These are phyloP conservation scores for Eimeria necatrix DNA, from an alignment of 169 alveolate species.

Conservation along the genomic window DNA sequence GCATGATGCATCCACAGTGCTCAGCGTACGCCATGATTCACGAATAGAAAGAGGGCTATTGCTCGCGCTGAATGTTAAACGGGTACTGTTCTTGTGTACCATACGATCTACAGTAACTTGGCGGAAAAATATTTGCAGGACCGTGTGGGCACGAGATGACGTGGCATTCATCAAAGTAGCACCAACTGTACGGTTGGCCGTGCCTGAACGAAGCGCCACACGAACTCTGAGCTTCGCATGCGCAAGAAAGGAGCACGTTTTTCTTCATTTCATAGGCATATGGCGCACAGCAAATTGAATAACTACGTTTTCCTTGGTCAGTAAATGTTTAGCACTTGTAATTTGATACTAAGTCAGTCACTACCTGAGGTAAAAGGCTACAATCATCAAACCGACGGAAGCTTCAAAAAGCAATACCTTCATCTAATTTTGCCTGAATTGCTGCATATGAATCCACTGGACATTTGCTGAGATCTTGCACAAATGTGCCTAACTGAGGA, in stretches of 20 bases:
- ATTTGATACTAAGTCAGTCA: too few species aligned
- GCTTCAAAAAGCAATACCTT: slow-evolving; percentile 88
- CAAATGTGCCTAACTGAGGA: slow-evolving; percentile 85
- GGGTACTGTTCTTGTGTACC: not conserved
- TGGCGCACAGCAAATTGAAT: not conserved
- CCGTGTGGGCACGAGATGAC: slow-evolving; percentile 95
- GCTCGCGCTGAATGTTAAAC: not conserved
- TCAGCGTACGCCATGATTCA: not conserved
- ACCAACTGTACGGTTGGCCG: slow-evolving; percentile 92
- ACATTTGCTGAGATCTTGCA: slow-evolving; percentile 81
- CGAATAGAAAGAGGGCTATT: not conserved
- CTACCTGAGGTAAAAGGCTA: too few species aligned
- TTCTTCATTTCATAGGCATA: not conserved
- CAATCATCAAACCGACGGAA: not conserved
- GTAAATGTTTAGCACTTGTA: too few species aligned
- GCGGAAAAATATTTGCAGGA: slow-evolving; percentile 92
- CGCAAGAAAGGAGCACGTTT: not conserved
- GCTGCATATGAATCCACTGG: slow-evolving; percentile 90
- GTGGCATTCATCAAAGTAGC: slow-evolving; percentile 95
- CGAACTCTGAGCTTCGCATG: not conserved
- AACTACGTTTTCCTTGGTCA: not conserved
- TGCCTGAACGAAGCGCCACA: slow-evolving; percentile 23
- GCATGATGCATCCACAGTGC: not conserved
- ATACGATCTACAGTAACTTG: slow-evolving; percentile 76
- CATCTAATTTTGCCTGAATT: slow-evolving; percentile 91